Evolutionary conservation across 371 early-diverging fungal species (phyloP), one percentile per base, ranked within the genome.

Genomic region (Actinomortierella wolfii): DNA sequence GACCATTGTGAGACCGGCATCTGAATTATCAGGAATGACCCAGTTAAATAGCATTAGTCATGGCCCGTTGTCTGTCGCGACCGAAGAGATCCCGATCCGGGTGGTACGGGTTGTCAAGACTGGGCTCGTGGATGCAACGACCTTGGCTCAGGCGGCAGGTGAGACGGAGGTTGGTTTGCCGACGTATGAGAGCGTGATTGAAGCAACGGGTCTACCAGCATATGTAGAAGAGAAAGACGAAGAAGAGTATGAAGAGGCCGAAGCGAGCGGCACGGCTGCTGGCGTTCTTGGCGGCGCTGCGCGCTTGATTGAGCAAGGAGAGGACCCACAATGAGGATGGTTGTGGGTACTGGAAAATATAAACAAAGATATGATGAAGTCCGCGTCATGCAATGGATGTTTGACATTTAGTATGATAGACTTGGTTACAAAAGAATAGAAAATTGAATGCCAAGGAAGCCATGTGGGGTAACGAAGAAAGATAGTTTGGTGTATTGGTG

Each of bases 111-210:
- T 73, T 11, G 74, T 73, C 11, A 39, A 62, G 6, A 73, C 74
- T 7, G 57, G 59, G 0, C 49, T 73, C 4, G 74, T 73, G 42
- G 74, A 73, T 45, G 74, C 74, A 13, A 56, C 74, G 14, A 73
- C 74, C 20, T 57, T 73, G 15, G 74, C 74, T 0, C 67, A 73
- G 29, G 74, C 74, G 1, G 74, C 67, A 20, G 67, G 67, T 2
- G 74, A 73, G 51, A 60, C 54, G 0, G 74, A 73, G 51, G 60
- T 67, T 6, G 74, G 67, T 26, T 25, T 73, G 42, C 74, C 74
- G 17, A 73, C 74, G 23, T 73, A 73, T 23, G 74, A 73, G 55
- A 73, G 74, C 44, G 74, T 73, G 42, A 73, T 73, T 39, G 76
- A 75, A 55, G 76, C 68, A 3, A 75, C 76, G 29, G 69, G 76